Percentiles rank a stretch among this genome's conserved stretches.
Conservation (phyloP, 306 rosid species). For the Lotus japonicus region DNA sequence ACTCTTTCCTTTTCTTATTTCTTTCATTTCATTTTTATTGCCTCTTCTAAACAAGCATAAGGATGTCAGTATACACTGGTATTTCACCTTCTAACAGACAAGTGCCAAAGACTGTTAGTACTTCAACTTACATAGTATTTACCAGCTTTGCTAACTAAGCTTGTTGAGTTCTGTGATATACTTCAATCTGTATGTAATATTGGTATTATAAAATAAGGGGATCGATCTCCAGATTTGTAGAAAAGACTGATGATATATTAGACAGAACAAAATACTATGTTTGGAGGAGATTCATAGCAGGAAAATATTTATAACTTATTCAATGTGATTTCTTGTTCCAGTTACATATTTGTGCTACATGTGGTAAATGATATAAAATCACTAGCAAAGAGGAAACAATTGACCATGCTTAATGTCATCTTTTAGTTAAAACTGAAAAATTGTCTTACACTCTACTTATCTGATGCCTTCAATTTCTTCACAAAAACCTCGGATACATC, state of each 20-base stretch:
- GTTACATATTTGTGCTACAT: slow-evolving; percentile 5
- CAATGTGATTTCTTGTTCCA: slow-evolving; percentile 1
- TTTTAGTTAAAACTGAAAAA: not conserved
- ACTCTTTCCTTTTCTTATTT: slow-evolving; percentile 7
- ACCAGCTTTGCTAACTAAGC: slow-evolving; percentile 27
- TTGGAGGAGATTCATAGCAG: not conserved
- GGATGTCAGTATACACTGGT: slow-evolving; percentile 6
- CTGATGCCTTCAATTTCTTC: slow-evolving; percentile 26
- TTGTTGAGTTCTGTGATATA: slow-evolving; percentile 11
- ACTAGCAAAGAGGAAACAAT: not conserved
- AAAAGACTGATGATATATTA: not conserved
- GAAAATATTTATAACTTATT: not conserved
- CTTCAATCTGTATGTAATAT: not conserved
- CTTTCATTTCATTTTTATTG: slow-evolving; percentile 2
- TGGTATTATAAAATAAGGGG: not conserved
- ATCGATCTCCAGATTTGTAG: slow-evolving; percentile 9
- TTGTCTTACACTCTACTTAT: slow-evolving; percentile 2
- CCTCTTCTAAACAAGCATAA: not conserved
- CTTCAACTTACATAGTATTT: slow-evolving; percentile 27
- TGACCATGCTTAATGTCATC: not conserved
- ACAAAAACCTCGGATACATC: slow-evolving; percentile 17
- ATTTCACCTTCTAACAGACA: not conserved
- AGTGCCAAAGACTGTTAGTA: slow-evolving; percentile 8
- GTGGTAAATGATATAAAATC: slow-evolving; percentile 19
- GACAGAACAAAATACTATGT: not conserved